Evolutionary conservation across 768 basidiomycete genomes (phyloP), one percentile per base, ranked within the genome.

Genomic region (Gloeopeniophorella convolvens): DNA sequence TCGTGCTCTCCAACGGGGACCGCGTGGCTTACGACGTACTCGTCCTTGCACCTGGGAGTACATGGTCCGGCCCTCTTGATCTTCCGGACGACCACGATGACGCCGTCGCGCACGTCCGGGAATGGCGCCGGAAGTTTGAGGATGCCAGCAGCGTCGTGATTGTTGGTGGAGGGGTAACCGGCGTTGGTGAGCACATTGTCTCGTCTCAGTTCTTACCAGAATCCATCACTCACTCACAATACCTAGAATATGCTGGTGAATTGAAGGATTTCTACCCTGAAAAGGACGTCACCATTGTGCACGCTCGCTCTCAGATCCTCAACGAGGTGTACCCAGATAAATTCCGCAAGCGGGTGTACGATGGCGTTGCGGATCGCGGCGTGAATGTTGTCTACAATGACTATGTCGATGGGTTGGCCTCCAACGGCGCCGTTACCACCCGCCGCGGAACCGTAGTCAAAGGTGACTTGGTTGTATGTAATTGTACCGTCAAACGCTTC

Each of bases 251-350:
- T 6, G 66, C 70, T 1, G 75, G 73, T 5, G 75, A 76, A 63
- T 58, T 74, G 27, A 65, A 63, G 24, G 70, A 74, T 34, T 59
- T 62, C 8, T 67, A 66, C 46, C 71, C 30, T 65, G 46, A 49
- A 13, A 69, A 62, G 59, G 79, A 75, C 52, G 70, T 85, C 15
- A 82, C 80, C 10, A 71, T 86, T 43, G 73, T 86, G 8, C 84
- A 83, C 6, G 68, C 70, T 28, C 64, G 71, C n/a, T 41, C 51
- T 3, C 62, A 71, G 12, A 72, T 82, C 30, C 67, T 85, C 45
- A 80, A 80, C 54, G 62, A 69, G 8, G 64, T 71, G 0, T 83
- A 84, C 60, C 73, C 79, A 0, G 59, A 67, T 4, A 71, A 72
- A 45, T 77, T 76, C 64, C 73, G 42, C 21, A 31, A 15, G 24